phyloP scores from a whole-genome alignment of 257 asterid genomes.

The Solanum bulbocastanum region DNA sequence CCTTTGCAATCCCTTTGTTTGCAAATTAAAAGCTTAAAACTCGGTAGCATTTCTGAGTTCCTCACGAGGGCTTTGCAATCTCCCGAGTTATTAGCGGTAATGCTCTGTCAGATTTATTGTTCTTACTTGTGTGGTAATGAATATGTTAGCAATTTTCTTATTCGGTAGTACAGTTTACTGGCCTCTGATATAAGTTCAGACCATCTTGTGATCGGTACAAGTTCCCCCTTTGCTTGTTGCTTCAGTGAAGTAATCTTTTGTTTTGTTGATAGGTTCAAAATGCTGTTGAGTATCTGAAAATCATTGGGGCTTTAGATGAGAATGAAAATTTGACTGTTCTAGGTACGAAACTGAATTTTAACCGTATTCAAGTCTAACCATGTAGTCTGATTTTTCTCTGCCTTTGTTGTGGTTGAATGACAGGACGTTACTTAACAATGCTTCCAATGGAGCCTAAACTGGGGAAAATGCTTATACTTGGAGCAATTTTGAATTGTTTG shows the following conservation, averaged over 20 bases:
- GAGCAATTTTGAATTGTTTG: slow-evolving; percentile 79
- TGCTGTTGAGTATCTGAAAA: slow-evolving; percentile 84
- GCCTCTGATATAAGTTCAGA: background rate
- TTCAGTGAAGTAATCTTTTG: background rate
- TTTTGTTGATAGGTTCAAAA: slow-evolving; percentile 60
- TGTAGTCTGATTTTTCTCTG: background rate
- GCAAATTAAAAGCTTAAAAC: slow-evolving; percentile 87
- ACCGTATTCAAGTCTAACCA: background rate
- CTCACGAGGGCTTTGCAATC: slow-evolving; percentile 84
- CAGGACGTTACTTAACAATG: slow-evolving; percentile 84
- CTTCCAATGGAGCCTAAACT: slow-evolving; percentile 98
- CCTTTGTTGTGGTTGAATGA: slow-evolving; percentile 14
- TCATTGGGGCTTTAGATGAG: slow-evolving; percentile 87
- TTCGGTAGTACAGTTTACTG: background rate
- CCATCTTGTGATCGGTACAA: background rate
- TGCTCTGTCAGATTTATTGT: slow-evolving; percentile 13
- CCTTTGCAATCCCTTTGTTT: slow-evolving; percentile 94
- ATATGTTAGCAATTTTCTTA: background rate
- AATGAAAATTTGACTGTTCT: slow-evolving; percentile 71
- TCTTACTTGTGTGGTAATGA: slow-evolving; percentile 7
- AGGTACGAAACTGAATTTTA: slow-evolving; percentile 28
- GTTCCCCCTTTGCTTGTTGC: background rate
- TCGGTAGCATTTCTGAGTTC: slow-evolving; percentile 81
- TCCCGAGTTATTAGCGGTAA: slow-evolving; percentile 87
- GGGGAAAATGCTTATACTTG: slow-evolving; percentile 93